phyloP scores from a whole-genome alignment of 2,329 filamentous ascomycete genomes.

The Drechslerella coelobrocha region DNA sequence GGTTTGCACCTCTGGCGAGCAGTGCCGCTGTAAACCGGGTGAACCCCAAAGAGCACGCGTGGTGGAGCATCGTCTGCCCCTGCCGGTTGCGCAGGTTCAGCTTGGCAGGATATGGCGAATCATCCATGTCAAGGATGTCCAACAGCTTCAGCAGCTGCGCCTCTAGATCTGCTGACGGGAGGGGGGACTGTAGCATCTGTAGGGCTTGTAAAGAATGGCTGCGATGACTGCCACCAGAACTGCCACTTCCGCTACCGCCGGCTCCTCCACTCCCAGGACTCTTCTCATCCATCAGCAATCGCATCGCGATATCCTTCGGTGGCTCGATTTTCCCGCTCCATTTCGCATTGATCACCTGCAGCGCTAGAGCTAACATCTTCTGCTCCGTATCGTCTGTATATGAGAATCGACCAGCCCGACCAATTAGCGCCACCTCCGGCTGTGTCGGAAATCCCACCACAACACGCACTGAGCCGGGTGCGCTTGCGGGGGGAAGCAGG shows the following conservation, averaged over 20 bases:
- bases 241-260: constrained; percentile 57
- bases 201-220: constrained; percentile 47
- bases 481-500: constrained; percentile 73
- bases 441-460: constrained; percentile 46
- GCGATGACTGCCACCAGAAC: constrained; percentile 49
- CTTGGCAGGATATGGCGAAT: constrained; percentile 71
- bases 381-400: constrained; percentile 76
- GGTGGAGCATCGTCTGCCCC: constrained; percentile 81
- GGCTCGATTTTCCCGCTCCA: constrained; percentile 70
- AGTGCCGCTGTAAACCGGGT: constrained; percentile 78
- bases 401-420: constrained; percentile 67
- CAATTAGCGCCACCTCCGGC: constrained; percentile 26
- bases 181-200: constrained; percentile 39
- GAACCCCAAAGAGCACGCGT: constrained; percentile 77
- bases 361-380: constrained; percentile 71
- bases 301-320: constrained; percentile 68
- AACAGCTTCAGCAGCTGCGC: constrained; percentile 73
- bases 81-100: constrained; percentile 71
- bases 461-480: constrained; percentile 68
- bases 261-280: constrained; percentile 56
- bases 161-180: constrained; percentile 66
- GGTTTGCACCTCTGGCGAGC: constrained; percentile 77
- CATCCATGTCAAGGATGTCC: constrained; percentile 79
- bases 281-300: constrained; percentile 65
- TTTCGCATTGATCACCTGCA: constrained; percentile 70